These are phyloP conservation scores for Alternaria conjuncta DNA, from an alignment of 2,329 filamentous ascomycete species.

Conservation along the genomic window DNA sequence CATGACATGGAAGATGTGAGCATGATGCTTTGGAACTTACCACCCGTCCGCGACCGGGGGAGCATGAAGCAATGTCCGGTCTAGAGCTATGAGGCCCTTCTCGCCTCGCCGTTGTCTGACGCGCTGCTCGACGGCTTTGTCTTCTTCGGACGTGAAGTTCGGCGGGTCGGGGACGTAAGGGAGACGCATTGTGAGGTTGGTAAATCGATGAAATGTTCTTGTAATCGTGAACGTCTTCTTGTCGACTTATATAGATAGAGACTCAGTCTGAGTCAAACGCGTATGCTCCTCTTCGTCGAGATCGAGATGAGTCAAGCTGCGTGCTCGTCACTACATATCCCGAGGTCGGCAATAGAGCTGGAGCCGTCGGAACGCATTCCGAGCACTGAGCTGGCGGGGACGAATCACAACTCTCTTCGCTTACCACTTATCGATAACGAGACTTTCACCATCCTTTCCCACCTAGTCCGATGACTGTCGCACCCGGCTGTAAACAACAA, in stretches of 20 bases:
- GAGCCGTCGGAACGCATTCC: constrained; percentile 17
- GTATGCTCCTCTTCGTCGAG: background rate
- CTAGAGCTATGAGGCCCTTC: constrained; percentile 59
- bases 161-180: constrained; percentile 61
- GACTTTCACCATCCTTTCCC: constrained; percentile 7
- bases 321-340: background rate
- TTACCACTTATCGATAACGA: constrained; percentile 17
- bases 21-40: constrained; percentile 28
- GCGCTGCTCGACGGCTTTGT: constrained; percentile 58
- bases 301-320: background rate
- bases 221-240: background rate
- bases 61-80: constrained; percentile 61
- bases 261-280: background rate
- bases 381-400: background rate
- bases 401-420: constrained; percentile 5
- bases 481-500: background rate
- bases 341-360: background rate
- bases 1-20: background rate
- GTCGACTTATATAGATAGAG: background rate
- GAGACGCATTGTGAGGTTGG: constrained; percentile 57
- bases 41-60: constrained; percentile 64
- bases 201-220: background rate
- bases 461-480: background rate
- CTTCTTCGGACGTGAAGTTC: constrained; percentile 53
- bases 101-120: constrained; percentile 60